Evolutionary conservation across 1,284 basidiomycete genomes (phyloP), one percentile per base, ranked within the genome.

Genomic region (Rhodotorula sp.): DNA sequence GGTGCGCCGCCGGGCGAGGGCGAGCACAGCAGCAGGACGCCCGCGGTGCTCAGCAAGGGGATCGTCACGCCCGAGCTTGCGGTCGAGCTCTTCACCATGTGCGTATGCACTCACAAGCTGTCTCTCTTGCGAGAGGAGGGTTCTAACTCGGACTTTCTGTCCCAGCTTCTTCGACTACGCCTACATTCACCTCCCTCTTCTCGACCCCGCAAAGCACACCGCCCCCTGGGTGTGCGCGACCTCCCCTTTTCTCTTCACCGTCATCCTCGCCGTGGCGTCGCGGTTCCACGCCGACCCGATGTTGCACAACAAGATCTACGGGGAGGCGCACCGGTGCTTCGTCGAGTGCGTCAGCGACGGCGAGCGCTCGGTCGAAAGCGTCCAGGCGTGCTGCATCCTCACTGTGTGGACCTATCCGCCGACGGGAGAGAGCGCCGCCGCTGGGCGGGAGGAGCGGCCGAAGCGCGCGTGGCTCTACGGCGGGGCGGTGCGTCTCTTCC

Each of bases 391-490:
- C 56, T 67, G 69, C 36, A 66, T 73, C 46, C 37, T 73, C 37
- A 73, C 72, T 0, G 63, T 70, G n/a, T 73, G 72, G 68, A 70
- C 68, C 27, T 70, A 64, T 21, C 63, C 68, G n/a, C 68, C 68
- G 36, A 70, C 64, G 34, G 61, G 71, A 12, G 70, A 70, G 48
- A 64, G 60, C 25, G 64, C 57, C 9, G 56, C 60, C 3, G 61
- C 68, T 22, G 67, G 59, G 21, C 46, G 60, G 21, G 73, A 74
- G 60, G 67, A 74, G 59, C 50, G 73, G 22, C 73, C 73, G n/a
- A 67, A 74, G 46, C 59, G 73, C 44, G 73, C 73, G 9, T 74
- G 67, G 73, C 61, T 74, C 17, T 74, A 74, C 61, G 71, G 71
- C 39, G 70, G 70, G 10, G 71, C 71, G 67, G 70, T 72, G 51